Conservation (phyloP, 2,329 filamentous ascomycete genomes). For the Pyricularia pennisetigena region DNA sequence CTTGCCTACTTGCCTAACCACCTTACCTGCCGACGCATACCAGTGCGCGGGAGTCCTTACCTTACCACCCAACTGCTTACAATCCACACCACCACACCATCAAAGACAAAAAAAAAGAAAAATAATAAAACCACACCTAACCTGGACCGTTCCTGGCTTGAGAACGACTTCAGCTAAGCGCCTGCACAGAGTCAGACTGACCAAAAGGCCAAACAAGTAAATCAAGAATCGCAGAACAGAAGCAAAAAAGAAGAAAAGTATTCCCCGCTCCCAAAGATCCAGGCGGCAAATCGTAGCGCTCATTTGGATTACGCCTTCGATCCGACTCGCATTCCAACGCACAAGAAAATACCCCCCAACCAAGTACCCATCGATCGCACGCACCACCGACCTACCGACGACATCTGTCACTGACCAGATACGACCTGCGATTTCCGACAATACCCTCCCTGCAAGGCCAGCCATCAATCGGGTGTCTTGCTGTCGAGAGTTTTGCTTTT, state of each 20-base stretch:
- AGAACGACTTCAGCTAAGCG: not conserved
- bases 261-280: not conserved
- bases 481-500: constrained; percentile 1
- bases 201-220: not conserved
- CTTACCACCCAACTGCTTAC: not conserved
- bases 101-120: not conserved
- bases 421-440: not conserved
- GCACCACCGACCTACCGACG: not conserved
- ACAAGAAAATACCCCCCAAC: not conserved
- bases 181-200: not conserved
- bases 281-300: not conserved
- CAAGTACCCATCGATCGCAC: constrained; percentile 3
- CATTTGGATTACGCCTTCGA: not conserved
- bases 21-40: not conserved
- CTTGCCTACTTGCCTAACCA: not conserved
- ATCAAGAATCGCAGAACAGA: not conserved
- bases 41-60: not conserved
- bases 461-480: constrained; percentile 1
- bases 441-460: constrained; percentile 1
- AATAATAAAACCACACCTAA: not conserved
- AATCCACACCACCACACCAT: not conserved
- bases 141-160: not conserved
- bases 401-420: not conserved
- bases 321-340: not conserved
- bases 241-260: not conserved